Conservation (phyloP, 345 rosid species). For the Gossypium ekmanianum region DNA sequence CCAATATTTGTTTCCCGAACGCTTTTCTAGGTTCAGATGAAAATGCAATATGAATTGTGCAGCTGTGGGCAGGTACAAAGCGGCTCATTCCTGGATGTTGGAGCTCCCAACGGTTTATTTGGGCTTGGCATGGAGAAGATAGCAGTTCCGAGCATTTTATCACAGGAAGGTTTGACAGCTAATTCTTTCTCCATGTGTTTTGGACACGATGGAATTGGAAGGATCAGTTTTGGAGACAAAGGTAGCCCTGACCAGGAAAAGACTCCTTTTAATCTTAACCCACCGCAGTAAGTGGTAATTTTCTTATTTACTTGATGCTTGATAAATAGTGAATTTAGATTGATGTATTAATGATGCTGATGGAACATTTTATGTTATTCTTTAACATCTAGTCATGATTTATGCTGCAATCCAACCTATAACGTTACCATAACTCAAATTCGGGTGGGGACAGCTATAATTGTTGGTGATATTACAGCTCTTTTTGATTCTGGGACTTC, state of each 20-base stretch:
- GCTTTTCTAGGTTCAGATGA: constrained; percentile 21
- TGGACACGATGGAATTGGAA: constrained; percentile 72
- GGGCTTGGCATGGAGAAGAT: constrained; percentile 89
- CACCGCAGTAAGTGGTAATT: constrained; percentile 66
- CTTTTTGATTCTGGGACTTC: constrained; percentile 89
- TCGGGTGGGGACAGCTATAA: constrained; percentile 54
- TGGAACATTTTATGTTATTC: constrained; percentile 6
- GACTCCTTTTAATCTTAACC: constrained; percentile 71
- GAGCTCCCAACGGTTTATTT: constrained; percentile 82
- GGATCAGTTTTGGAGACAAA: constrained; percentile 86
- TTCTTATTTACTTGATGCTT: constrained; percentile 28
- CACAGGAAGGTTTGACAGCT: constrained; percentile 59
- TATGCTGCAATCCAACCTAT: constrained; percentile 62
- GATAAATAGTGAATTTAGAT: constrained; percentile 9
- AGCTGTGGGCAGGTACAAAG: constrained; percentile 96
- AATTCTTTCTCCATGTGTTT: constrained; percentile 95
- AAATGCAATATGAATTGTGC: constrained; percentile 42
- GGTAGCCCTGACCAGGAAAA: constrained; percentile 81
- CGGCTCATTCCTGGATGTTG: constrained; percentile 85
- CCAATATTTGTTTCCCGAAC: constrained; percentile 3
- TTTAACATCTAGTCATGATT: constrained; percentile 11
- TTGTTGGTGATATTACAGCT: constrained; percentile 53
- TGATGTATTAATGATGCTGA: background rate
- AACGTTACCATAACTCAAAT: constrained; percentile 59
- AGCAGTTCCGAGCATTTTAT: constrained; percentile 80